These are phyloP conservation scores for Globisporangium acanthophoron DNA, from an alignment of 352 stramenopile species.

Conservation along the genomic window DNA sequence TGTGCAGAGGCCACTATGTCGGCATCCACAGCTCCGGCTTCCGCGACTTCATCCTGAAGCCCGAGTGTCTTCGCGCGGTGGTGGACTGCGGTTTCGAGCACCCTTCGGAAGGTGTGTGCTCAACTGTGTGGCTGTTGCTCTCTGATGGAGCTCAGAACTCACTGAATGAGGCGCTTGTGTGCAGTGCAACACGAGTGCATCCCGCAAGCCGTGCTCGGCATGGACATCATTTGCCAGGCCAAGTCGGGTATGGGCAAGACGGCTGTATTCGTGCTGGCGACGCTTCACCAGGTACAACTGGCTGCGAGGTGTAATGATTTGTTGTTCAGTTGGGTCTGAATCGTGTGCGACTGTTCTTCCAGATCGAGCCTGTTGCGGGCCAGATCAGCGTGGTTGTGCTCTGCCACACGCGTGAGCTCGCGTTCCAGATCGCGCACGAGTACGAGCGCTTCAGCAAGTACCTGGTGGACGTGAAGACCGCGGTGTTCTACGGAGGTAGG, in stretches of 20 bases:
- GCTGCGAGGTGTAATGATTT: not conserved
- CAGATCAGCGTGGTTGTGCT: conserved; percentile 97
- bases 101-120: conserved; percentile 93
- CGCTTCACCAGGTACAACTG: conserved; percentile 94
- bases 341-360: not conserved
- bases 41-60: conserved; percentile 99
- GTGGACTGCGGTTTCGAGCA: conserved; percentile 99
- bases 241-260: conserved; percentile 99
- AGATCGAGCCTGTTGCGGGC: conserved; percentile 86
- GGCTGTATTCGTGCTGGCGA: conserved; percentile 99
- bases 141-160: conserved; percentile 5
- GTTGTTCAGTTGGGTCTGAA: not conserved
- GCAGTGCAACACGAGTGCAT: conserved; percentile 99
- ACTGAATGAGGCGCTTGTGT: conserved; percentile 9
- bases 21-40: conserved; percentile 99
- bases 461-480: conserved; percentile 94
- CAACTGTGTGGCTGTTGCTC: not conserved
- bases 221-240: conserved; percentile 99
- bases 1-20: conserved; percentile 97
- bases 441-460: conserved; percentile 99
- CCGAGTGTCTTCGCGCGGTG: conserved; percentile 97
- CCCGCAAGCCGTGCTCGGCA: conserved; percentile 98
- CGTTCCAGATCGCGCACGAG: conserved; percentile 99
- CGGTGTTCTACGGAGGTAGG: conserved; percentile 95
- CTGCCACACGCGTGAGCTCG: conserved; percentile 99